Evolutionary conservation across 2,329 filamentous ascomycete species (phyloP).

Genomic region (Pseudogymnoascus destructans): DNA sequence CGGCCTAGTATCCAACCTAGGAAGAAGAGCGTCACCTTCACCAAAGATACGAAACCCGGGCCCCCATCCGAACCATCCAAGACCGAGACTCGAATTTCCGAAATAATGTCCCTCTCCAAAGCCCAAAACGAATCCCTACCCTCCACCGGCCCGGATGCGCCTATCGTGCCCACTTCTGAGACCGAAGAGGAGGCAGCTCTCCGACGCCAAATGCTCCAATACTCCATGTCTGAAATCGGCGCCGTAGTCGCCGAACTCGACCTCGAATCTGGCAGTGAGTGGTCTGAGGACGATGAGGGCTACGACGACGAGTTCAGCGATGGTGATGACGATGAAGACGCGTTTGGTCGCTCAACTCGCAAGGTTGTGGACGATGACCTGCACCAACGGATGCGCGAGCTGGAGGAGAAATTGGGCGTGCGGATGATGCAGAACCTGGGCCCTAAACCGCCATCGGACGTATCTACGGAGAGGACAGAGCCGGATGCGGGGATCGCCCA

Average conservation of each 20-base stretch:
- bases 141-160: slow-evolving; percentile 21
- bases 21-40: slow-evolving; percentile 51
- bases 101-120: slow-evolving; percentile 43
- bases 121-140: slow-evolving; percentile 34
- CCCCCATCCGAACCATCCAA: slow-evolving; percentile 20
- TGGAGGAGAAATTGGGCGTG: slow-evolving; percentile 64
- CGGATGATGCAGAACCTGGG: slow-evolving; percentile 41
- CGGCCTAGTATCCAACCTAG: slow-evolving; percentile 9
- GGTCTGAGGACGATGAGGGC: slow-evolving; percentile 39
- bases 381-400: slow-evolving; percentile 66
- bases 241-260: slow-evolving; percentile 86
- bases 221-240: slow-evolving; percentile 77
- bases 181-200: slow-evolving; percentile 66
- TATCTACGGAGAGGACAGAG: slow-evolving; percentile 21
- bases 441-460: slow-evolving; percentile 30
- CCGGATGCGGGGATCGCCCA: slow-evolving; percentile 43
- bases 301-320: slow-evolving; percentile 39
- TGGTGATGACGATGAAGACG: slow-evolving; percentile 49
- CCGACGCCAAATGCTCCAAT: slow-evolving; percentile 80
- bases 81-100: slow-evolving; percentile 33
- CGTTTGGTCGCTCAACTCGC: slow-evolving; percentile 59
- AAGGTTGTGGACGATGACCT: slow-evolving; percentile 58
- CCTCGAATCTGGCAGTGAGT: slow-evolving; percentile 55
- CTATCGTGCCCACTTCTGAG: slow-evolving; percentile 61
- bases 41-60: slow-evolving; percentile 42